Conservation (phyloP, 108 stramenopile species). For the Pseudonitzschia multiseries region DNA sequence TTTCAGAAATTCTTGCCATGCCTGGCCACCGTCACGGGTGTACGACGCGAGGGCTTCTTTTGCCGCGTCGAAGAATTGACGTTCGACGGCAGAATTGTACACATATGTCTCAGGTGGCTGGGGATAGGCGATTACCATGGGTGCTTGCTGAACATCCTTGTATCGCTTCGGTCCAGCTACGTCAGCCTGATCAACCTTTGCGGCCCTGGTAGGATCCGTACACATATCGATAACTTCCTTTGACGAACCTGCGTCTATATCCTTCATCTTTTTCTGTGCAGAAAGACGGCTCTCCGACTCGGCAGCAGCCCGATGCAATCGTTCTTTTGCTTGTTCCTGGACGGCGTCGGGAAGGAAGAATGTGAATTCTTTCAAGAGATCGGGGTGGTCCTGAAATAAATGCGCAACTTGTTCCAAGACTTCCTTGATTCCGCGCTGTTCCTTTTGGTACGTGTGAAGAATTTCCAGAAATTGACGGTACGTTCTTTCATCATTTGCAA, state of each 20-base stretch:
- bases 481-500: slow-evolving; percentile 80
- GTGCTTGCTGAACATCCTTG: slow-evolving; percentile 20
- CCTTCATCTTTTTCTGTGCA: slow-evolving; percentile 40
- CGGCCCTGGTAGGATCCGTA: slow-evolving; percentile 33
- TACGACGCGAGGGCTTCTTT: slow-evolving; percentile 80
- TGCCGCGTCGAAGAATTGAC: slow-evolving; percentile 88
- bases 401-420: slow-evolving; percentile 89
- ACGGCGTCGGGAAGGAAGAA: slow-evolving; percentile 94
- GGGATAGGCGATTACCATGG: slow-evolving; percentile 24
- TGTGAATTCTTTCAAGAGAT: slow-evolving; percentile 91
- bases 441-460: slow-evolving; percentile 92
- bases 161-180: slow-evolving; percentile 26
- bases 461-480: slow-evolving; percentile 92
- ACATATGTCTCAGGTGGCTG: slow-evolving; percentile 61
- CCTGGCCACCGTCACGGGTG: slow-evolving; percentile 83
- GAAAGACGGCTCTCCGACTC: slow-evolving; percentile 83
- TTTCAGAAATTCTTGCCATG: slow-evolving; percentile 96
- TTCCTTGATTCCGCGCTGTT: slow-evolving; percentile 93
- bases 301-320: slow-evolving; percentile 80
- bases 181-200: background rate
- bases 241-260: slow-evolving; percentile 1
- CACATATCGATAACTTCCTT: slow-evolving; percentile 75
- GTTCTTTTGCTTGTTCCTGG: slow-evolving; percentile 90
- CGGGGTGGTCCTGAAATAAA: slow-evolving; percentile 91
- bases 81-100: slow-evolving; percentile 88